Base-by-base conservation (phyloP, 2,329 filamentous ascomycete species). In the Ophiostoma pallidulum region DNA sequence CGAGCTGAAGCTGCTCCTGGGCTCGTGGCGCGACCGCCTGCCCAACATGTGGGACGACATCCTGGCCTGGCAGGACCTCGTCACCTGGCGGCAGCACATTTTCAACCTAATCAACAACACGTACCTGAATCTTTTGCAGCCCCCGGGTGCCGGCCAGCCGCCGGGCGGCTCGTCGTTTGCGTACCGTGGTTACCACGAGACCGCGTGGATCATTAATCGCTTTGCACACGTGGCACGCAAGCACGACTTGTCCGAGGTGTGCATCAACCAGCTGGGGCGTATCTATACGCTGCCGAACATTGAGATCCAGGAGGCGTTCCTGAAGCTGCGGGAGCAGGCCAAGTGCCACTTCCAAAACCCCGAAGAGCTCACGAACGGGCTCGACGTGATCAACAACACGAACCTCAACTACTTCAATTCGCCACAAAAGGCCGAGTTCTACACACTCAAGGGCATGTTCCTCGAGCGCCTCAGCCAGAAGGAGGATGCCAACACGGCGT, bases 11-110 rank as follows among this genome's bases (percentile, higher is more conserved):
- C 69, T 98, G 45, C 78, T 97, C 4, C 76, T 98, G 5, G 88
- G 88, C 47, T 92, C 91, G 8, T 99, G 92, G 92, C 82, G 92
- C 49, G 92, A 99, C 62, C 80, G 92, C 41, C 70, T 98, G 45
- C 92, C 92, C 2, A 99, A 99, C 60, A 85, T 95, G 4, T 99
- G 92, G 92, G 92, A 99, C 63, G 92, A 99, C 63, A 98, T 99
- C 64, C 95, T 94, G 54, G 88, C 92, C 33, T 99, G 92, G 92
- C 92, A 98, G 64, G 94, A 98, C 62, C 72, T 99, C 35, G 92
- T 99, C n/a, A 98, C 92, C 2, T 99, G 92, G 92, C 82, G 92
- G 56, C 94, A 98, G 63, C 92, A 99, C 65, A 96, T 99, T 51
- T 99, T 99, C 70, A 85, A 89, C 49, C 77, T 98, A 20, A 97